Conservation (phyloP, 208 protist species). For the Wallacemonas sp. region DNA sequence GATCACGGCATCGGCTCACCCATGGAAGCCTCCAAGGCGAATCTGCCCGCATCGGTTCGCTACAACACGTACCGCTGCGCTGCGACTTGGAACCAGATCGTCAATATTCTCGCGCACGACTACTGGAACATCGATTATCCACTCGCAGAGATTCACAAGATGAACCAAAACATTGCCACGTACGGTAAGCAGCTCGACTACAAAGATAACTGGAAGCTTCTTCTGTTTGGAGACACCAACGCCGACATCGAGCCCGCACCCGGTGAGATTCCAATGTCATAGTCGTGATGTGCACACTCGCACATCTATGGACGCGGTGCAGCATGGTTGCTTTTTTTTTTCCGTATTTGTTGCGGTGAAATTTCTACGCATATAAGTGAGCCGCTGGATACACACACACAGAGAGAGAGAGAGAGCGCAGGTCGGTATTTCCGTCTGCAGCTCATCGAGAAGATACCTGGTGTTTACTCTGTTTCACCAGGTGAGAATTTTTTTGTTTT, state of each 20-base stretch:
- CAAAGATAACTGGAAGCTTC: conserved; percentile 18
- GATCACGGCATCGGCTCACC: conserved; percentile 22
- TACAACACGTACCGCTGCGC: conserved; percentile 23
- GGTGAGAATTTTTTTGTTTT: too few relatives aligned
- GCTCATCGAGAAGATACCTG: too few relatives aligned
- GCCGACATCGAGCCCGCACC: not conserved
- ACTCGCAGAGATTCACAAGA: conserved; percentile 22
- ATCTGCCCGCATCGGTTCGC: conserved; percentile 13
- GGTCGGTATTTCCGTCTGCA: too few relatives aligned
- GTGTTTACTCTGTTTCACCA: too few relatives aligned
- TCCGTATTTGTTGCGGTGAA: too few relatives aligned
- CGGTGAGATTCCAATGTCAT: not conserved
- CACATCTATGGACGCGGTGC: too few relatives aligned
- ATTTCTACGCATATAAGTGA: too few relatives aligned
- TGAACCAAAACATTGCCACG: conserved; percentile 33
- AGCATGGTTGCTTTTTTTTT: too few relatives aligned
- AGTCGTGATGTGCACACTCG: too few relatives aligned
- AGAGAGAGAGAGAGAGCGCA: not conserved
- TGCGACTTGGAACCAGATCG: conserved; percentile 22
- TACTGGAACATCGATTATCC: conserved; percentile 38
- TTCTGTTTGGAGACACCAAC: conserved; percentile 20
- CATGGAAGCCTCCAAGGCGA: conserved; percentile 16
- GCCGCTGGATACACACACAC: not conserved
- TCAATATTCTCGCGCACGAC: conserved; percentile 36
- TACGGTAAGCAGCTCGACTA: conserved; percentile 21